These are phyloP conservation scores for Chlorella ohadii DNA, from an alignment of 139 green algal genomes.

Conservation along the genomic window DNA sequence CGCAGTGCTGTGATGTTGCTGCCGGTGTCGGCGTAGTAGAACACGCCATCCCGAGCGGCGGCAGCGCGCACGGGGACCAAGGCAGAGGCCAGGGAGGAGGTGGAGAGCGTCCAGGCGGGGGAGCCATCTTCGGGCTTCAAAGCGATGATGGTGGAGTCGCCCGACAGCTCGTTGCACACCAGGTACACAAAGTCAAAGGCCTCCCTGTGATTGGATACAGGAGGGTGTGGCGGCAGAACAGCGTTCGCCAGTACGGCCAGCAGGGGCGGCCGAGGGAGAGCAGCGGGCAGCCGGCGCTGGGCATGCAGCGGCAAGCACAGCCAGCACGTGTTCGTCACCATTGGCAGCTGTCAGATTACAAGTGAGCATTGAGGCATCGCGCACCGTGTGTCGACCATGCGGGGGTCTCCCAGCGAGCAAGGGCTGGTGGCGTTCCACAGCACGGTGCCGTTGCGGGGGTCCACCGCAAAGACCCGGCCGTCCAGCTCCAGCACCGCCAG, in stretches of 20 bases:
- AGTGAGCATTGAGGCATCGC: no score
- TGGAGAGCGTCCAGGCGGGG: conserved; percentile 18
- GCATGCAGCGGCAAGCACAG: not conserved
- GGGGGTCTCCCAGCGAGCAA: conserved; percentile 17
- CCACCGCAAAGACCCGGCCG: conserved; percentile 5
- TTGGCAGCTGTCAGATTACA: no score
- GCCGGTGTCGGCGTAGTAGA: conserved; percentile 8
- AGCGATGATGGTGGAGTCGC: conserved; percentile 22
- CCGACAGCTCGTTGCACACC: conserved; percentile 16
- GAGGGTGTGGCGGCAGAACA: not conserved
- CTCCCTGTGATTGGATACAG: not conserved
- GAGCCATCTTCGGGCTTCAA: conserved; percentile 2
- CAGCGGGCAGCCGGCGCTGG: not conserved
- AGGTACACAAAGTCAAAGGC: conserved; percentile 14
- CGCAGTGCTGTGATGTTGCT: conserved; percentile 16
- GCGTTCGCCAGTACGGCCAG: not conserved
- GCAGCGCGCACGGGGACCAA: conserved; percentile 21
- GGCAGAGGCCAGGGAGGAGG: not conserved
- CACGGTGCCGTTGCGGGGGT: conserved; percentile 12
- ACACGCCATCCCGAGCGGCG: not conserved
- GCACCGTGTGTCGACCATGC: conserved; percentile 14
- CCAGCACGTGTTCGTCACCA: not conserved
- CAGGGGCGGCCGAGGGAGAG: no score
- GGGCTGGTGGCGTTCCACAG: conserved; percentile 29
- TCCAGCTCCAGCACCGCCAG: conserved; percentile 31